Evolutionary conservation across 2,329 filamentous ascomycete genomes (phyloP).

Genomic region (Tolypocladium album): DNA sequence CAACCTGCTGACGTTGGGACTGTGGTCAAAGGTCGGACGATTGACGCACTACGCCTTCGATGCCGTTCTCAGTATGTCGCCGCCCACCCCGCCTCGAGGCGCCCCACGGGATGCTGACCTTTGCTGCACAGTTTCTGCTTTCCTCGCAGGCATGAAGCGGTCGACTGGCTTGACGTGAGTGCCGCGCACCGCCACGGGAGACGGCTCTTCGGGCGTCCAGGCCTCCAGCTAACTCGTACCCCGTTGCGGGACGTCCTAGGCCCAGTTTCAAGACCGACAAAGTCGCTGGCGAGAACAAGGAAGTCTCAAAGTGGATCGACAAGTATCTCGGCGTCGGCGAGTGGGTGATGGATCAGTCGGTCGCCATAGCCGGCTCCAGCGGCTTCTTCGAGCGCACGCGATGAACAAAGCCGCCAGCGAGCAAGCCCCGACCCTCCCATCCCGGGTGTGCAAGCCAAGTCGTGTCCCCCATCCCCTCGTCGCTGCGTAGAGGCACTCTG

Average conservation of each 20-base stretch:
- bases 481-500: not conserved
- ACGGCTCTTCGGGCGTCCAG: not conserved
- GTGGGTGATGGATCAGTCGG: slow-evolving; percentile 96
- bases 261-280: slow-evolving; percentile 82
- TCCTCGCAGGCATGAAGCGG: slow-evolving; percentile 93
- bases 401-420: slow-evolving; percentile 31
- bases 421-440: not conserved
- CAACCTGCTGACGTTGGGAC: slow-evolving; percentile 58
- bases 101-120: not conserved
- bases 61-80: slow-evolving; percentile 70
- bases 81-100: not conserved
- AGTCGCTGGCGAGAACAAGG: slow-evolving; percentile 68
- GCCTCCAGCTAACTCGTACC: slow-evolving; percentile 10
- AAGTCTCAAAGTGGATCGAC: slow-evolving; percentile 79
- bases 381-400: slow-evolving; percentile 86
- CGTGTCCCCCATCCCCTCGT: not conserved
- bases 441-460: not conserved
- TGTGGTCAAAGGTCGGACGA: slow-evolving; percentile 75
- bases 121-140: slow-evolving; percentile 66
- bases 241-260: slow-evolving; percentile 31
- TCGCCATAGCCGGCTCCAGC: slow-evolving; percentile 80
- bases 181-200: slow-evolving; percentile 3
- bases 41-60: slow-evolving; percentile 94
- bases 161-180: slow-evolving; percentile 97
- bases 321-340: slow-evolving; percentile 92